Evolutionary conservation across 2,329 filamentous ascomycete genomes (phyloP), one percentile per base, ranked within the genome.

Genomic region (Diaporthe longicolla): DNA sequence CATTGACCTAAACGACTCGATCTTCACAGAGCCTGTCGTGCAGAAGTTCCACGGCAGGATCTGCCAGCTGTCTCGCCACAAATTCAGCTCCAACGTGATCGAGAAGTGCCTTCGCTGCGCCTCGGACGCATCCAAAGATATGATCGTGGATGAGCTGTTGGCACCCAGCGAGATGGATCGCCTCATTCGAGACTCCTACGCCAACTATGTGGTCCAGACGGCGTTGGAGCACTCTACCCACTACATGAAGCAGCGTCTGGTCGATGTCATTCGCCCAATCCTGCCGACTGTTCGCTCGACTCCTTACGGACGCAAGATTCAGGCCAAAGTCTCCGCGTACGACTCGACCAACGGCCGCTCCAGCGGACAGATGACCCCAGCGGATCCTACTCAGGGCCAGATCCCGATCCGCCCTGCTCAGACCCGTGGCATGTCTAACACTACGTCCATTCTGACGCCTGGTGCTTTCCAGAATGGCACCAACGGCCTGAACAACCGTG

Each of bases 31-130:
- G 79, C 96, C 96, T 4, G 88, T 99, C 54, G 97, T 97, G 75
- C 87, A 89, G 70, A 93, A 92, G 80, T 98, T 99, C 86, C 86
- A 89, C 72, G 93, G 93, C 79, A 89, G 88, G 87, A 94, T 90
- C 86, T 93, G 82, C 80, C 89, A 83, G 84, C 89, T 89, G 21
- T 98, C 97, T 8, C 95, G 95, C 82, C 97, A 99, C 87, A 99
- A 99, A 85, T 99, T 99, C 87, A 98, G 95, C 85, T 98, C 97
- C 80, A 99, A 99, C 79, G 97, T 99, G 73, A 96, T 99, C 76
- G 97, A 99, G 87, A 99, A 99, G 83, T 95, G 94, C 79, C 86
- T 98, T 74, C 95, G 97, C 73, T 97, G 95, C 81, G 93, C 95
- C 48, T 91, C 93, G 75, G 87, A 91, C 32, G 87, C 89, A 13